phyloP scores from a whole-genome alignment of 306 rosid genomes.

The Prosopis cineraria region DNA sequence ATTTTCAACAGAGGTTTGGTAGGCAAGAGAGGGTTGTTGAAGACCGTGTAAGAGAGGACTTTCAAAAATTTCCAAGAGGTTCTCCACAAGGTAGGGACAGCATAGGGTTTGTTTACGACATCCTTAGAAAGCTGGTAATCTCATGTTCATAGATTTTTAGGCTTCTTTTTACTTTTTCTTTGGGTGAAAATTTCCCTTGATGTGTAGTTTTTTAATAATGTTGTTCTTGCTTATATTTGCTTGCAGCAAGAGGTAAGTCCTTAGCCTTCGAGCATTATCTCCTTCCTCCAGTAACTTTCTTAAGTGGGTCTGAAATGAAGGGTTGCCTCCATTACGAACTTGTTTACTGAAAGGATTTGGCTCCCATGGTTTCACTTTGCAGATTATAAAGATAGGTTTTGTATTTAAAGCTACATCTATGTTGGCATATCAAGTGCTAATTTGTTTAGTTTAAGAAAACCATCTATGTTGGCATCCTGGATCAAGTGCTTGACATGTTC shows the following conservation, averaged over 20 bases:
- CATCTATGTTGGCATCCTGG: slow-evolving; percentile 66
- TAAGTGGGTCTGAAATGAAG: slow-evolving; percentile 53
- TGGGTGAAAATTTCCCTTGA: slow-evolving; percentile 25
- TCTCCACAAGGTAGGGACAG: slow-evolving; percentile 99
- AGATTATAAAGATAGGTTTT: slow-evolving; percentile 66
- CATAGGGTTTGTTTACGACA: slow-evolving; percentile 76
- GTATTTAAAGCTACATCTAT: slow-evolving; percentile 64
- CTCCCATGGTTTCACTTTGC: slow-evolving; percentile 67
- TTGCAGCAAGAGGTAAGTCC: slow-evolving; percentile 99
- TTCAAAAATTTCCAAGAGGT: slow-evolving; percentile 76
- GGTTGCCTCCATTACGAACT: slow-evolving; percentile 59
- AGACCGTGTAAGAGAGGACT: slow-evolving; percentile 69
- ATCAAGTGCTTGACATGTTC: slow-evolving; percentile 73
- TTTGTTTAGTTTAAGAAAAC: slow-evolving; percentile 73
- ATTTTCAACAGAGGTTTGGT: slow-evolving; percentile 74
- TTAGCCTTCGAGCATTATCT: slow-evolving; percentile 75
- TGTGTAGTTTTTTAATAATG: slow-evolving; percentile 47
- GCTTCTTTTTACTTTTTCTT: slow-evolving; percentile 41
- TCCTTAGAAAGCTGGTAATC: slow-evolving; percentile 79
- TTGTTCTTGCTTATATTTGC: slow-evolving; percentile 63
- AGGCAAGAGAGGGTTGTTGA: slow-evolving; percentile 83
- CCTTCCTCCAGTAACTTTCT: slow-evolving; percentile 65
- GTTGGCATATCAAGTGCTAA: slow-evolving; percentile 71
- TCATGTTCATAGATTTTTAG: slow-evolving; percentile 67
- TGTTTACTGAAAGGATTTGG: slow-evolving; percentile 69